Evolutionary conservation across 1,284 basidiomycete genomes (phyloP).

Genomic region (Inonotus hispidus): DNA sequence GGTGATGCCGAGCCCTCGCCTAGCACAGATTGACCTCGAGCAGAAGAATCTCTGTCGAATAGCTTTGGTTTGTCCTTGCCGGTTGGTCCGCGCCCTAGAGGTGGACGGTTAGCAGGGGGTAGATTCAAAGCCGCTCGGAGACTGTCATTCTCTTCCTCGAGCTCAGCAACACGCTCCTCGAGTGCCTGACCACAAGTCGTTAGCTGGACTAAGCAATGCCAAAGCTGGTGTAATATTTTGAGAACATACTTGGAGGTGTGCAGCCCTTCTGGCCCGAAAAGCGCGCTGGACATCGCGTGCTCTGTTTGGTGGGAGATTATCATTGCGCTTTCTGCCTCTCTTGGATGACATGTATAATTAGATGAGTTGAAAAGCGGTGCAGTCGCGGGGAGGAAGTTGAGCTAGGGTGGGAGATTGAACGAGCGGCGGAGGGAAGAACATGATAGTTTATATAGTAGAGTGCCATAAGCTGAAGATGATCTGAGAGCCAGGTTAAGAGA

Average conservation of each 20-base stretch:
- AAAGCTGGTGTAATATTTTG: neutral
- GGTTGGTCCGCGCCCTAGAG: conserved; percentile 76
- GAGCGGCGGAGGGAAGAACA: conserved; percentile 19
- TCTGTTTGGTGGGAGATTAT: conserved; percentile 86
- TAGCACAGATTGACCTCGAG: conserved; percentile 31
- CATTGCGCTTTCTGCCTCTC: conserved; percentile 87
- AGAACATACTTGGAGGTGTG: conserved; percentile 70
- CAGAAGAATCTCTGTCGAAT: conserved; percentile 27
- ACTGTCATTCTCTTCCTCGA: conserved; percentile 80
- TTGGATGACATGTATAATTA: conserved; percentile 63
- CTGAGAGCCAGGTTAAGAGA: conserved; percentile 4
- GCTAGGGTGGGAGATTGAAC: conserved; percentile 22
- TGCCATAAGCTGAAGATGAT: conserved; percentile 1
- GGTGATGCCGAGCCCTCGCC: conserved; percentile 32
- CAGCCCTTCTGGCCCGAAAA: conserved; percentile 85
- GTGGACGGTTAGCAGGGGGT: conserved; percentile 64
- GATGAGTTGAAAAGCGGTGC: conserved; percentile 3
- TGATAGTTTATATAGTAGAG: conserved; percentile 14
- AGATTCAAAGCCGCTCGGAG: conserved; percentile 73
- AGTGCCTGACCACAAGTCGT: conserved; percentile 50
- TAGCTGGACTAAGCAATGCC: neutral
- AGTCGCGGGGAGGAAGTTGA: conserved; percentile 21
- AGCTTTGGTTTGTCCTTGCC: conserved; percentile 72
- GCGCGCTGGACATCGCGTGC: conserved; percentile 90
- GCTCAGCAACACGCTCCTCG: conserved; percentile 75